These are phyloP conservation scores for Penicillium crystallinum DNA, from an alignment of 495 filamentous ascomycete genomes.

Conservation along the genomic window DNA sequence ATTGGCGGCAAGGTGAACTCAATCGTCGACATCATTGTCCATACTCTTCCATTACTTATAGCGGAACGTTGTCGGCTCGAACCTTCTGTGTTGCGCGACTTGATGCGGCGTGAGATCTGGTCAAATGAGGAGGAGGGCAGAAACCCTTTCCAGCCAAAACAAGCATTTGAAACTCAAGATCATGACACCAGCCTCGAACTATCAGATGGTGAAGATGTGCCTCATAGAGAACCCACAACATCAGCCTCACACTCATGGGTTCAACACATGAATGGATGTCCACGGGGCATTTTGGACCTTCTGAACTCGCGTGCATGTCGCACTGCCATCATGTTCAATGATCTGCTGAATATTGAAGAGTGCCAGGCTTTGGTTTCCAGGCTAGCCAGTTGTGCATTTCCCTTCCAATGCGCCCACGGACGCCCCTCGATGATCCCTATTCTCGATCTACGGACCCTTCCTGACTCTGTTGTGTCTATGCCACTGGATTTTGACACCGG, in stretches of 20 bases:
- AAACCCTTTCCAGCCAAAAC: constrained; percentile 4
- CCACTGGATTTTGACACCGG: neutral
- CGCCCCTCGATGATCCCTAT: constrained; percentile 73
- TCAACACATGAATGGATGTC: constrained; percentile 57
- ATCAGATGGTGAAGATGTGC: neutral
- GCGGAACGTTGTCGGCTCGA: constrained; percentile 70
- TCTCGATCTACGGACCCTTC: constrained; percentile 46
- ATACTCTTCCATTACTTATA: constrained; percentile 63
- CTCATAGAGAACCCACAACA: neutral
- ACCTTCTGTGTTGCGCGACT: constrained; percentile 59
- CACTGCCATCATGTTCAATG: constrained; percentile 97
- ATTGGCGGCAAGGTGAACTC: constrained; percentile 7
- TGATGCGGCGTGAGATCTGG: constrained; percentile 76
- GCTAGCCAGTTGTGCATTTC: constrained; percentile 68
- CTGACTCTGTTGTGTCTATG: neutral
- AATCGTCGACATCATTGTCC: constrained; percentile 41
- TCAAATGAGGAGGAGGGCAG: constrained; percentile 34
- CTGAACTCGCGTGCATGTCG: constrained; percentile 87
- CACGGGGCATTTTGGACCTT: constrained; percentile 75
- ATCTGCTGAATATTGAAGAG: constrained; percentile 58
- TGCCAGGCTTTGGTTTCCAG: constrained; percentile 58
- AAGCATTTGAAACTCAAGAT: neutral
- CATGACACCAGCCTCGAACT: neutral
- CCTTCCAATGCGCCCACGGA: constrained; percentile 91
- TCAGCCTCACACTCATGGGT: constrained; percentile 45